Base-by-base conservation (phyloP, 495 filamentous ascomycete species). In the Echria macrotheca region DNA sequence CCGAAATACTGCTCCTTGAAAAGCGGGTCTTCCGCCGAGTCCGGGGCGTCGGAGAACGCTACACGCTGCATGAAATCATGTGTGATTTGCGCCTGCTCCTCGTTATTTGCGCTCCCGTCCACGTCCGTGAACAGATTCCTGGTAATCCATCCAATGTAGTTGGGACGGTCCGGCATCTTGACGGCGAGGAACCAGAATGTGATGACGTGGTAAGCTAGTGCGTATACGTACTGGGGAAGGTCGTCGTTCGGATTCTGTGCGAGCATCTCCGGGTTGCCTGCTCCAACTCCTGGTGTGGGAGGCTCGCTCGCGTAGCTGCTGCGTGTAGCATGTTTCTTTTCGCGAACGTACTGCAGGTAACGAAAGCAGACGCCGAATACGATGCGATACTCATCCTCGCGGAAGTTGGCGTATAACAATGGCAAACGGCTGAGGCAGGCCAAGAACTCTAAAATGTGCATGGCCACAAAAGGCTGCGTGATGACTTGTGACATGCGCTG, bases 11-110 rank as follows among this genome's bases (percentile, higher is more conserved):
- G 71, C 33, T 68, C 58, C 14, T 73, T 78, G 51, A 86, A 85
- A 5, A 80, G 71, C 10, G 80, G 79, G 47, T 87, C 82, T 15
- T 83, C 79, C 1, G 67, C 75, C 4, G 82, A 85, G 52, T 85
- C 81, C 49, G 82, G 86, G 44, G 87, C 75, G 63, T 96, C 89
- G 0, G 88, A 89, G 64, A 84, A 96, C 9, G 89, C 83, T 31
- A 89, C 84, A 50, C 90, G 77, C 57, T 96, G 90, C 86, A 99
- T 91, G 73, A 97, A 85, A 64, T 99, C 94, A 32, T 96, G 83
- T 18, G 91, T 91, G 10, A 96, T 87, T 49, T 91, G 82, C 24
- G 88, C 91, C 59, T 96, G 91, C 63, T 97, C 91, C 55, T 97
- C 94, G 15, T 93, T 76, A 21, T 78, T 79, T 23, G 86, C 80